A percentile compares a stretch with the other conserved stretches of the same genome.
phyloP scores from a whole-genome alignment of 129 eudicot species.

The Pittosporum tobira region DNA sequence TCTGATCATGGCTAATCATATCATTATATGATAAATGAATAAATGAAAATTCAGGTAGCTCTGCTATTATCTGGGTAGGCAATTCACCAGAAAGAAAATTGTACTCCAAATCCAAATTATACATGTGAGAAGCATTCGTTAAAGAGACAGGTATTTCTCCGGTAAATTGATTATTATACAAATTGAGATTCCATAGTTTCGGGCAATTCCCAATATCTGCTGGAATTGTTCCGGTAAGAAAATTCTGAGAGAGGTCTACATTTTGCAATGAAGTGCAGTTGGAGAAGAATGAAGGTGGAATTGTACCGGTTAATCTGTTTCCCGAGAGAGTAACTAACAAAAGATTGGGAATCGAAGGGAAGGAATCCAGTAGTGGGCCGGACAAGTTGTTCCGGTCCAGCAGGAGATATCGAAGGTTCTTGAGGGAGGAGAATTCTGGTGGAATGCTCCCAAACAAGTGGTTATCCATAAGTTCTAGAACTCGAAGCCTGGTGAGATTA shows the following conservation, averaged over 20 bases:
- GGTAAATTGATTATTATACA: conserved; percentile 40
- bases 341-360: conserved; percentile 35
- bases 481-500: conserved; percentile 39
- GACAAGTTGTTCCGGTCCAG: conserved; percentile 32
- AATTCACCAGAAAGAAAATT: conserved; percentile 47
- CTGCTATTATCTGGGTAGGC: conserved; percentile 31
- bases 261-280: conserved; percentile 45
- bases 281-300: conserved; percentile 44
- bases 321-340: conserved; percentile 20
- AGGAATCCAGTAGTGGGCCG: conserved; percentile 35
- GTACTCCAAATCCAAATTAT: conserved; percentile 38
- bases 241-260: conserved; percentile 39
- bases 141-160: conserved; percentile 54
- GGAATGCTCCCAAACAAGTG: conserved; percentile 39
- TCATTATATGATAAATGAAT: conserved; percentile 44
- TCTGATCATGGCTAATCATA: conserved; percentile 43
- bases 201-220: conserved; percentile 39
- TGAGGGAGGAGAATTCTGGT: conserved; percentile 27
- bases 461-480: conserved; percentile 22
- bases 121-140: conserved; percentile 31
- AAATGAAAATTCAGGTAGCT: conserved; percentile 22
- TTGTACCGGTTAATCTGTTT: conserved; percentile 29
- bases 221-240: conserved; percentile 37
- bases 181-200: conserved; percentile 37
- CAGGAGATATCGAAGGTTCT: conserved; percentile 25